Base-by-base conservation (phyloP, 140 eudicot species). In the Senecio squalidus region DNA sequence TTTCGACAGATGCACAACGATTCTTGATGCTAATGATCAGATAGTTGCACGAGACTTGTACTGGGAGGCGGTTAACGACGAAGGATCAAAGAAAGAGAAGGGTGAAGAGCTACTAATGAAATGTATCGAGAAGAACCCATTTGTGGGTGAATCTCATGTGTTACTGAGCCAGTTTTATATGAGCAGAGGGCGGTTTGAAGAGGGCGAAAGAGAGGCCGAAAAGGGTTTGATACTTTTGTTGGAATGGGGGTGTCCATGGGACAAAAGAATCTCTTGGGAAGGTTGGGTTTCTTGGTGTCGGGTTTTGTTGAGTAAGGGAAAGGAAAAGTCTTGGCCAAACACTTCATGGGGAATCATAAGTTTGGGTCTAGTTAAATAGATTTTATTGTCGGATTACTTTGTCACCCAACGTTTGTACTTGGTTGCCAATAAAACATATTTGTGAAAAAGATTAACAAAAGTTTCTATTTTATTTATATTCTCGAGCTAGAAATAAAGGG, bases 171-270 rank as follows among this genome's bases (percentile, higher is more conserved):
- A 47, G 16, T 17, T 47, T 22, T 47, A 21, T 18, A 15, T 45
- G 11, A 45, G 52, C 52, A 17, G 23, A 45, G 52, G 84, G 56
- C 41, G 81, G 67, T 85, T 62, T 34, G 91, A 85, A 34, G 86
- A 77, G 57, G 95, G 78, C 1, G 82, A 73, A 56, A 44, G 14
- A 14, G 84, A 68, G 69, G 78, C 72, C 22, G 80, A 73, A 64
- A 64, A 55, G 44, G 86, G 95, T 38, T 40, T 82, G 45, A 73
- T 70, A 15, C 68, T 82, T 23, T 17, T 85, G 62, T 29, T 85
- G 68, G 86, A 82, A 52, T 85, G 90, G 86, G 95, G 84, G 2
- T 72, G 90, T 55, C 90, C 95, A 23, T 85, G 95, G 95, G 95
- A 85, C 51, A 85, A 82, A 64, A 78, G 95, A 45, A 82, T 74